Conservation (phyloP, 129 eudicot species). For the Saposhnikovia divaricata region DNA sequence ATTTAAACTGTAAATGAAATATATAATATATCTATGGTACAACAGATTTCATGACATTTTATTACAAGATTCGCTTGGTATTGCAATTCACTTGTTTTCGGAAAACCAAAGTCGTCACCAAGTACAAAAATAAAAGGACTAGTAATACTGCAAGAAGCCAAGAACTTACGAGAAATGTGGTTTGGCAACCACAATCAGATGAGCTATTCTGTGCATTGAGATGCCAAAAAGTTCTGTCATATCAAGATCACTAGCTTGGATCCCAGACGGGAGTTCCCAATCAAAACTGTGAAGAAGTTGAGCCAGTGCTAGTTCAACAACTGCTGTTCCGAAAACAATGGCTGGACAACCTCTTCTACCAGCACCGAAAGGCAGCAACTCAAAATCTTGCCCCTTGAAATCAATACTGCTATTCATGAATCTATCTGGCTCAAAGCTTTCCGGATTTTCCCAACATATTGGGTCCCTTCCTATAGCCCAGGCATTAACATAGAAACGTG, state of each 20-base stretch:
- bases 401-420: constrained; percentile 26
- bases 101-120: neutral
- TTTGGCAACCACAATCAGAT: constrained; percentile 23
- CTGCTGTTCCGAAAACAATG: constrained; percentile 21
- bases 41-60: too few species aligned
- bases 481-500: constrained; percentile 29
- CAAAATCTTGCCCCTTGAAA: constrained; percentile 41
- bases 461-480: constrained; percentile 56
- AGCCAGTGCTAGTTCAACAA: constrained; percentile 38
- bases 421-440: constrained; percentile 38
- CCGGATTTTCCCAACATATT: constrained; percentile 33
- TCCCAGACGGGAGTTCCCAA: constrained; percentile 37
- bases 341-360: constrained; percentile 50
- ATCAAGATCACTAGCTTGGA: constrained; percentile 30
- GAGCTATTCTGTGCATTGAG: constrained; percentile 23
- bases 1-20: too few species aligned
- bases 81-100: neutral
- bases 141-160: neutral
- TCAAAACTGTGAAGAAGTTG: constrained; percentile 35
- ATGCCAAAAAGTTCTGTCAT: constrained; percentile 33
- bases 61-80: neutral
- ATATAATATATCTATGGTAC: too few species aligned
- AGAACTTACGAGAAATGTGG: constrained; percentile 14
- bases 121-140: neutral
- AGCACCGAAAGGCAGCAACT: constrained; percentile 45